Evolutionary conservation across 1,284 basidiomycete genomes (phyloP), one percentile per base, ranked within the genome.

Genomic region (Leccinum huronense): DNA sequence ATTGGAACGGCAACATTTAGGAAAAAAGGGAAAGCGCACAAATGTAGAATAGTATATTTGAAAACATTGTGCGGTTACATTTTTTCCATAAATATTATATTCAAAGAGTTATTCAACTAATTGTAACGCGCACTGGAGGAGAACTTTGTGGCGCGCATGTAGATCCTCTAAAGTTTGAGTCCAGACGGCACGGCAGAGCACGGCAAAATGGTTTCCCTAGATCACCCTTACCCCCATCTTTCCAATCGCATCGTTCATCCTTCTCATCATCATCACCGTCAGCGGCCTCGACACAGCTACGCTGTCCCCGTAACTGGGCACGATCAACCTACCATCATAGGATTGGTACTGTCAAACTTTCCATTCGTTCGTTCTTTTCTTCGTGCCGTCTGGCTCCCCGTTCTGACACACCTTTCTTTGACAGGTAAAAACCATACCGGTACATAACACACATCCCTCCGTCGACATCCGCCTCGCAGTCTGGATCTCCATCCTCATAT

Each of bases 311-410:
- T 57, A 14, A 59, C 69, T n/a, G 70, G 70, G 1, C 63, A 36
- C 6, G 33, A 63, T 34, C 70, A 71, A 42, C 65, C 70, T 11
- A 61, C 63, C 3, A 65, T 71, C 4, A 65, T 53, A 27, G 71
- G 70, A 61, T 71, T 71, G 9, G 55, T 71, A 1, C 64, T 72
- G 9, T 73, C 71, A 0, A 73, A 71, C 27, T 72, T 72, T 57
- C 61, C 70, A 48, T 73, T 71, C 27, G 68, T 72, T 8, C 45
- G 70, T 70, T 27, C 10, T 8, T 2, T 56, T 11, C 34, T 2
- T 48, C 13, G 0, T 10, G 5, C 9, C 13, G 9, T 53, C 45
- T 19, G 1, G 16, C 23, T 38, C 23, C 42, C 23, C 10, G 0
- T 1, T 11, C 56, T 9, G 48, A 58, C 16, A 3, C 11, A 2